Percentiles rank a stretch among this genome's conserved stretches.
phyloP scores from a whole-genome alignment of 1,139 yeast genomes.

The Spathaspora sp. region DNA sequence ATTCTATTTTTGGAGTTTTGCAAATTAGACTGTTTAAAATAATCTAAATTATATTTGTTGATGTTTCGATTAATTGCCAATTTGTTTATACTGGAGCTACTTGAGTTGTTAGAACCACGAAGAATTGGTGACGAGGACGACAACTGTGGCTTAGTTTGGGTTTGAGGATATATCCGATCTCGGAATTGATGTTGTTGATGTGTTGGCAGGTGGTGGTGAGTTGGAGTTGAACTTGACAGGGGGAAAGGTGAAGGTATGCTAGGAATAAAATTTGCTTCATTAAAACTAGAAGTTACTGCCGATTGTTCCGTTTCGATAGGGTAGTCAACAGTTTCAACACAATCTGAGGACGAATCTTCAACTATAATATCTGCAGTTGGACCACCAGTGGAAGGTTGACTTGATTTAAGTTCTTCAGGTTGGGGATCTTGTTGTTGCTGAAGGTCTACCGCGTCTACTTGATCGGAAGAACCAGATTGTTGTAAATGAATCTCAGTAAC shows the following conservation, averaged over 20 bases:
- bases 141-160: background rate
- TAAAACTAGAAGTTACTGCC: background rate
- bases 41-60: slow-evolving; percentile 9
- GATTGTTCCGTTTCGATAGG: background rate
- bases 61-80: slow-evolving; percentile 6
- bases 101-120: background rate
- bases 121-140: background rate
- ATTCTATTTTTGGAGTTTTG: slow-evolving; percentile 5
- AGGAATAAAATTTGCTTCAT: background rate
- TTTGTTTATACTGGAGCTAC: slow-evolving; percentile 1
- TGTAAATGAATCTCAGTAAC: slow-evolving; percentile 11
- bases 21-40: slow-evolving; percentile 12
- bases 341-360: background rate
- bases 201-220: background rate
- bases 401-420: background rate
- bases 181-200: background rate
- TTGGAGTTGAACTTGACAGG: background rate
- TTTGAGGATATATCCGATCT: background rate
- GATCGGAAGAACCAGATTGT: background rate
- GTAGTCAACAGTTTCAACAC: background rate
- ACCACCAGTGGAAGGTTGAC: background rate
- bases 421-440: background rate
- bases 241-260: background rate
- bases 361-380: background rate
- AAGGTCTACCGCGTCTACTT: background rate